Conservation (phyloP, 2,329 filamentous ascomycete genomes). For the Fusarium incarnatum region DNA sequence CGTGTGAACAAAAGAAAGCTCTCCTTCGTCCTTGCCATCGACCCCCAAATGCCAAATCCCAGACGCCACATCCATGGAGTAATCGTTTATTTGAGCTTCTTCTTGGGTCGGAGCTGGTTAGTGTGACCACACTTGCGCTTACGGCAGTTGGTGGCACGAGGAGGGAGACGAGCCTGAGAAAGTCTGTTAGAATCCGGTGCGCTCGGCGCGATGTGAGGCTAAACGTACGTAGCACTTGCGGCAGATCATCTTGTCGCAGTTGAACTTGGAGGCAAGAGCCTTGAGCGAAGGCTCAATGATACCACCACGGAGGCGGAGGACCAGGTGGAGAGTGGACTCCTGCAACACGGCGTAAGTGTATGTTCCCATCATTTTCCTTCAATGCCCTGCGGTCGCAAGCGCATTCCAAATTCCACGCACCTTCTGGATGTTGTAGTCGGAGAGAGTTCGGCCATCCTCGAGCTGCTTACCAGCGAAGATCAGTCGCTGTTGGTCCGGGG, state of each 20-base stretch:
- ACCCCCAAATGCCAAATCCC: constrained; percentile 57
- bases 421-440: constrained; percentile 99
- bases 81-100: constrained; percentile 89
- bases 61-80: constrained; percentile 59
- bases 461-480: constrained; percentile 99
- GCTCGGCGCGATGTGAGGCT: background rate
- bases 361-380: constrained; percentile 1
- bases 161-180: constrained; percentile 81
- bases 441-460: constrained; percentile 95
- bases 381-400: background rate
- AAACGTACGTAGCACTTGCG: constrained; percentile 98
- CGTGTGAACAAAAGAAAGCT: constrained; percentile 51
- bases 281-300: constrained; percentile 99
- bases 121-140: constrained; percentile 99
- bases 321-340: constrained; percentile 98
- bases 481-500: constrained; percentile 96
- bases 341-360: constrained; percentile 56
- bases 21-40: constrained; percentile 52
- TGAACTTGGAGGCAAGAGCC: constrained; percentile 98
- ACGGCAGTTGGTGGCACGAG: constrained; percentile 99
- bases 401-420: constrained; percentile 61
- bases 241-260: constrained; percentile 99
- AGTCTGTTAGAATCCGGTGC: constrained; percentile 1
- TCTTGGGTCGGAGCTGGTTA: constrained; percentile 99
- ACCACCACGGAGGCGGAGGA: constrained; percentile 98